Evolutionary conservation across 2,329 filamentous ascomycete genomes (phyloP).

Genomic region (Diplocarpon mali): DNA sequence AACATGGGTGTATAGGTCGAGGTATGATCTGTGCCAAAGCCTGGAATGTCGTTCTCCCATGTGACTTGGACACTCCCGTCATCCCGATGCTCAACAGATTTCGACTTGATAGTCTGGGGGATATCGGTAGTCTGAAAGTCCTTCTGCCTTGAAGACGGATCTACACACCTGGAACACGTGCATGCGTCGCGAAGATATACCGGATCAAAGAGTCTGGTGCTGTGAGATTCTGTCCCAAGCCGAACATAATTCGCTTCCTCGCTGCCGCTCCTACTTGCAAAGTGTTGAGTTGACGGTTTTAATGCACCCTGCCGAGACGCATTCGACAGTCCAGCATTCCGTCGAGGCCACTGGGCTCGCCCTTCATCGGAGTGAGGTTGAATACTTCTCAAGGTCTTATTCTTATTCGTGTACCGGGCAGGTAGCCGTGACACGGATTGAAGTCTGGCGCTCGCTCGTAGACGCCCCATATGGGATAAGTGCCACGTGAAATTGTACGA

Average conservation of each 20-base stretch:
- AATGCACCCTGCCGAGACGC: conserved; percentile 5
- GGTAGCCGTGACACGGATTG: neutral
- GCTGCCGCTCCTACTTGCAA: too few relatives aligned
- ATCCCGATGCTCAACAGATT: conserved; percentile 27
- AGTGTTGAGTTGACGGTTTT: neutral
- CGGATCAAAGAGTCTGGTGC: conserved; percentile 2
- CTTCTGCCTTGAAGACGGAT: conserved; percentile 50
- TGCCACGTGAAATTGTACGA: neutral
- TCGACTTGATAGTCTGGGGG: conserved; percentile 35
- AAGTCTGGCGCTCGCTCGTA: neutral
- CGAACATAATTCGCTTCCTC: too few relatives aligned
- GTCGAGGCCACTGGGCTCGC: conserved; percentile 1
- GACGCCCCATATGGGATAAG: neutral
- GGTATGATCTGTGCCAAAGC: conserved; percentile 19
- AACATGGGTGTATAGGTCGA: conserved; percentile 17
- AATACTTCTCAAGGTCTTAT: neutral
- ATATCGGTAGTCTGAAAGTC: conserved; percentile 56
- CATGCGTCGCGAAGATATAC: conserved; percentile 46
- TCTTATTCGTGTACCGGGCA: neutral
- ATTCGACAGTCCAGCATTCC: conserved; percentile 5
- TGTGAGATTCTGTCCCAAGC: neutral
- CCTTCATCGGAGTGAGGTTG: neutral
- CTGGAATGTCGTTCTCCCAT: conserved; percentile 45
- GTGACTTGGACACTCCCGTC: conserved; percentile 36
- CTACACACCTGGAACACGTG: conserved; percentile 43